Evolutionary conservation across 495 filamentous ascomycete species (phyloP), one percentile per base, ranked within the genome.

Genomic region (Penicillium longicatenatum): DNA sequence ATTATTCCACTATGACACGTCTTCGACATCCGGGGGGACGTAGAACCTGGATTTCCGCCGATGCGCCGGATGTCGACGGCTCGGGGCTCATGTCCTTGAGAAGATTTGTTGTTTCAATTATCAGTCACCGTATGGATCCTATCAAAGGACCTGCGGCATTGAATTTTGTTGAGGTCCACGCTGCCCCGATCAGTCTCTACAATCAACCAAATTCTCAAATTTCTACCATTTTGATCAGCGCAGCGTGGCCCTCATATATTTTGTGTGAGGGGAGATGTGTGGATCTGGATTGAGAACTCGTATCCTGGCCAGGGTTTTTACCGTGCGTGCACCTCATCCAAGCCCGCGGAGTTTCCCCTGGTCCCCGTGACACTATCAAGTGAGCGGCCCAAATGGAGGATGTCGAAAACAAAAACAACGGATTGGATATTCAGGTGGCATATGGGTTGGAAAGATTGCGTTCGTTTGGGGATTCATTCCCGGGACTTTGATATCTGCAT

Each of bases 281-380:
- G 4, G 29, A 12, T 42, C 26, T 56, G 31, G 4, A 19, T 37
- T 39, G 19, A 42, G 19, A 30, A 17, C 12, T 16, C 43, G 9
- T 24, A 17, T 56, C 54, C 54, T 41, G 54, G 54, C 30, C 54
- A 56, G 47, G 54, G 54, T 49, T 56, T 56, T 56, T 47, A 56
- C 44, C 54, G 21, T 9, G 43, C 44, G 14, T 31, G 52, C 41
- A 7, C 52, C 37, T 47, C 21, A 35, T 48, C 44, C 42, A 56
- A 29, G 31, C 20, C 44, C 21, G 39, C 43, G 54, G 48, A 35
- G 54, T 56, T 56, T 56, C 20, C 54, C 54, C 47, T 56, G 54
- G 43, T 29, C 44, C 54, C 44, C 29, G 37, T 43, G 43, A 10
- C 9, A 17, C n/a, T 12, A 17, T 47, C 20, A 42, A 54, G 29